A percentile compares a stretch with the other conserved stretches of the same genome.
These are phyloP conservation scores for Termitomyces sp. DNA, from an alignment of 768 basidiomycete species.

Conservation along the genomic window DNA sequence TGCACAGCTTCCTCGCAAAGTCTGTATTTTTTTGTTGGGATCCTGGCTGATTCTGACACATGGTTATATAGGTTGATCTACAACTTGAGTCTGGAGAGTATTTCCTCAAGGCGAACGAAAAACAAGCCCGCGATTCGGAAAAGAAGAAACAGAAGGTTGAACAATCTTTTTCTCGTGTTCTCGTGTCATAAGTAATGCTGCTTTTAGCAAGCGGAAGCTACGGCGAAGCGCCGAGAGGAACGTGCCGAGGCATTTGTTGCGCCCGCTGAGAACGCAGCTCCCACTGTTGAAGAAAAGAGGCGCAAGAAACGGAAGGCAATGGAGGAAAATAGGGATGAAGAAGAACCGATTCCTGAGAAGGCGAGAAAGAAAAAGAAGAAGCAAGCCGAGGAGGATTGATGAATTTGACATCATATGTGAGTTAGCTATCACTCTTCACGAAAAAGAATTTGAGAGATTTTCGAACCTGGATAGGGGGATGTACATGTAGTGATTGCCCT, in stretches of 20 bases:
- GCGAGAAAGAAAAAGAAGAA: slow-evolving; percentile 31
- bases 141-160: slow-evolving; percentile 74
- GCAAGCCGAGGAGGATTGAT: slow-evolving; percentile 18
- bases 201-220: slow-evolving; percentile 73
- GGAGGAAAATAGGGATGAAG: slow-evolving; percentile 31
- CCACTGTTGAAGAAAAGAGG: slow-evolving; percentile 76
- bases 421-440: neutral
- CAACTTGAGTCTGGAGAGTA: slow-evolving; percentile 97
- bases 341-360: slow-evolving; percentile 17
- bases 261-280: slow-evolving; percentile 73
- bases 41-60: neutral
- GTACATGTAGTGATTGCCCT: neutral
- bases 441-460: neutral
- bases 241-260: slow-evolving; percentile 88
- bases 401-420: neutral
- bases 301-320: slow-evolving; percentile 45
- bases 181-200: slow-evolving; percentile 3
- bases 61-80: slow-evolving; percentile 65
- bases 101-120: slow-evolving; percentile 91
- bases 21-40: slow-evolving; percentile 25
- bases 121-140: slow-evolving; percentile 69
- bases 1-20: slow-evolving; percentile 89
- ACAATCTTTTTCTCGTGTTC: neutral
- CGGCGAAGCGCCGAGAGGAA: slow-evolving; percentile 68
- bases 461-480: neutral